Evolutionary conservation across 2,329 filamentous ascomycete species (phyloP).

Genomic region (Basipetospora chlamydospora): DNA sequence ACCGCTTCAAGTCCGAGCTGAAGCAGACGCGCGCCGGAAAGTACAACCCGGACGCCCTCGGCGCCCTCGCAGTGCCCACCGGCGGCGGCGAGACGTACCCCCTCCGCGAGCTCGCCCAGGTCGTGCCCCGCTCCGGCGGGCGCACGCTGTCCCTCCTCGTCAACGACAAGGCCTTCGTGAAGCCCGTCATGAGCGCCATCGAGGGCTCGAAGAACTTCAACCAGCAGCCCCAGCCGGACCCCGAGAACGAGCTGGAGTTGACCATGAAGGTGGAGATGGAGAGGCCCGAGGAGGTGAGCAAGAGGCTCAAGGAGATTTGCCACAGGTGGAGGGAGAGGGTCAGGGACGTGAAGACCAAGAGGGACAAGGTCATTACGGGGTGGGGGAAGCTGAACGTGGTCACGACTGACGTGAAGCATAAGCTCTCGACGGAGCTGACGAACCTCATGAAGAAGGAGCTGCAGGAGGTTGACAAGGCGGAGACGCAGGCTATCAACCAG

Average conservation of each 20-base stretch:
- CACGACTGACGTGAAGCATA: slow-evolving; percentile 31
- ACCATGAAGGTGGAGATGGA: slow-evolving; percentile 38
- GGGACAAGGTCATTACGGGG: slow-evolving; percentile 32
- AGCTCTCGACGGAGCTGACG: slow-evolving; percentile 31
- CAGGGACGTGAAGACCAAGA: slow-evolving; percentile 28
- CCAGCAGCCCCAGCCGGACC: slow-evolving; percentile 43
- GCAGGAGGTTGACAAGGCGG: slow-evolving; percentile 31
- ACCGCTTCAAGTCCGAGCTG: slow-evolving; percentile 25
- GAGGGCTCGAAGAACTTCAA: slow-evolving; percentile 39
- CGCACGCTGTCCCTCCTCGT: slow-evolving; percentile 26
- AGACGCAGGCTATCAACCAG: slow-evolving; percentile 32
- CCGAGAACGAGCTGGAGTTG: slow-evolving; percentile 46
- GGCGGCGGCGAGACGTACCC: slow-evolving; percentile 22
- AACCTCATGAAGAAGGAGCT: slow-evolving; percentile 39
- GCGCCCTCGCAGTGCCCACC: slow-evolving; percentile 25
- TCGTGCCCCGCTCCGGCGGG: slow-evolving; percentile 32
- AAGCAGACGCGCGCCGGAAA: slow-evolving; percentile 29
- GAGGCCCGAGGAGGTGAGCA: slow-evolving; percentile 29
- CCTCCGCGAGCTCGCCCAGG: slow-evolving; percentile 39
- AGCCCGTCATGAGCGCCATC: slow-evolving; percentile 40
- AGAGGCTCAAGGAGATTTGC: slow-evolving; percentile 28
- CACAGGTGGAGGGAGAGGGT: slow-evolving; percentile 37
- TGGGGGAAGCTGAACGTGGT: slow-evolving; percentile 31
- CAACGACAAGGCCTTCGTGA: slow-evolving; percentile 29
- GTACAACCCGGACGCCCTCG: slow-evolving; percentile 36